These are phyloP conservation scores for Juglanconis oblonga DNA, from an alignment of 2,329 filamentous ascomycete species.

Conservation along the genomic window DNA sequence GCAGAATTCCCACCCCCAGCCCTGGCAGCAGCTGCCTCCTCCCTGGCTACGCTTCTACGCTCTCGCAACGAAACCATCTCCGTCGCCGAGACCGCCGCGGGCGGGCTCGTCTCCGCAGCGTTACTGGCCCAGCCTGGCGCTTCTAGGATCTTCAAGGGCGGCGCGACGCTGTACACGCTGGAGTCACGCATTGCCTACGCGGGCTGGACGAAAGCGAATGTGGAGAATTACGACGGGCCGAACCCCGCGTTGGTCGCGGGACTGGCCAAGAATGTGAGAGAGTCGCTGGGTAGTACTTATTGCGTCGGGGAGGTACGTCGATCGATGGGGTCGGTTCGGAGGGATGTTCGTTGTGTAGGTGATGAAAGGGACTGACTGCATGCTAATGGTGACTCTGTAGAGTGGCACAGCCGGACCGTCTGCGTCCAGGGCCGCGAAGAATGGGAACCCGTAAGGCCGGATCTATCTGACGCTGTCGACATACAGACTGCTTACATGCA, in stretches of 20 bases:
- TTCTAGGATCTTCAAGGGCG: constrained; percentile 56
- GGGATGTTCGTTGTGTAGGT: background rate
- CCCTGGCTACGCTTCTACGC: constrained; percentile 52
- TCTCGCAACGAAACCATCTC: constrained; percentile 54
- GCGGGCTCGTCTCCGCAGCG: constrained; percentile 58
- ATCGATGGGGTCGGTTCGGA: background rate
- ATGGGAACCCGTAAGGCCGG: constrained; percentile 48
- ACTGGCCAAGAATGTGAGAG: constrained; percentile 54
- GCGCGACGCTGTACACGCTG: constrained; percentile 61
- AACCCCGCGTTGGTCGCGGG: constrained; percentile 55
- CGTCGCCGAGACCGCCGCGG: constrained; percentile 62
- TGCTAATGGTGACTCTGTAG: constrained; percentile 9
- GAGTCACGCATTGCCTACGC: constrained; percentile 55
- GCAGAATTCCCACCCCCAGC: constrained; percentile 15
- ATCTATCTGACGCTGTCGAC: background rate
- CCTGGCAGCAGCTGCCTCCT: constrained; percentile 28
- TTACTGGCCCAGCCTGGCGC: constrained; percentile 59
- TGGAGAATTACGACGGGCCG: constrained; percentile 56
- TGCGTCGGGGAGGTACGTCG: constrained; percentile 43
- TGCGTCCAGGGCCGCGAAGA: constrained; percentile 48
- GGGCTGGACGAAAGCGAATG: constrained; percentile 55
- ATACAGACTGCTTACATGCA: background rate
- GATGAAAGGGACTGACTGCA: background rate
- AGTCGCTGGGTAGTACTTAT: constrained; percentile 54
- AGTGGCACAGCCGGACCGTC: constrained; percentile 64